Evolutionary conservation across 148 eudicot species (phyloP).

Genomic region (Heliosperma pusillum): DNA sequence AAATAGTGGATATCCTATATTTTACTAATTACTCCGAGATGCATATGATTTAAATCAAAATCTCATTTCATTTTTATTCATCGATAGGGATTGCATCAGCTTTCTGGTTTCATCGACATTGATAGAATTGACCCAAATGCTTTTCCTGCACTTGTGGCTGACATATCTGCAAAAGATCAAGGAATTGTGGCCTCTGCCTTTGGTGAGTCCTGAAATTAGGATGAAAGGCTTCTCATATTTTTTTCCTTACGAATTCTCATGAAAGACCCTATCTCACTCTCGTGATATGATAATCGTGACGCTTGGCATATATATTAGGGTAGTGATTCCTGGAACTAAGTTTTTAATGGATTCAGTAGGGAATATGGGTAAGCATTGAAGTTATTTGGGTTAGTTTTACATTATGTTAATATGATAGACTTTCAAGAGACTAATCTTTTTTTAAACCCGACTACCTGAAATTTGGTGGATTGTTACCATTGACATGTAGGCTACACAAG

Average conservation of each 20-base stretch:
- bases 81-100: conserved; percentile 58
- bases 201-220: conserved; percentile 47
- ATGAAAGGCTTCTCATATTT: background rate
- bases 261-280: background rate
- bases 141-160: conserved; percentile 89
- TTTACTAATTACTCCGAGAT: background rate
- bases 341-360: too few relatives aligned
- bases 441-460: background rate
- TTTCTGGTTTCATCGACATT: conserved; percentile 88
- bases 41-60: background rate
- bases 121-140: conserved; percentile 91
- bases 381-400: too few relatives aligned
- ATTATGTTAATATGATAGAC: too few relatives aligned
- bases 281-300: background rate
- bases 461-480: conserved; percentile 11
- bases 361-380: too few relatives aligned
- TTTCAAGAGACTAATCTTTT: too few relatives aligned
- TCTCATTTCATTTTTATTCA: conserved; percentile 13
- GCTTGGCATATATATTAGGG: too few relatives aligned
- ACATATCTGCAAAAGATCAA: conserved; percentile 80
- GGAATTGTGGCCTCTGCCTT: conserved; percentile 87
- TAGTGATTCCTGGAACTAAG: too few relatives aligned
- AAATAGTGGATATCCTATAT: background rate
- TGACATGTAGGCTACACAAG: conserved; percentile 72
- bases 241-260: background rate